phyloP scores from a whole-genome alignment of 495 filamentous ascomycete species.

The Parathielavia hyrcaniae region DNA sequence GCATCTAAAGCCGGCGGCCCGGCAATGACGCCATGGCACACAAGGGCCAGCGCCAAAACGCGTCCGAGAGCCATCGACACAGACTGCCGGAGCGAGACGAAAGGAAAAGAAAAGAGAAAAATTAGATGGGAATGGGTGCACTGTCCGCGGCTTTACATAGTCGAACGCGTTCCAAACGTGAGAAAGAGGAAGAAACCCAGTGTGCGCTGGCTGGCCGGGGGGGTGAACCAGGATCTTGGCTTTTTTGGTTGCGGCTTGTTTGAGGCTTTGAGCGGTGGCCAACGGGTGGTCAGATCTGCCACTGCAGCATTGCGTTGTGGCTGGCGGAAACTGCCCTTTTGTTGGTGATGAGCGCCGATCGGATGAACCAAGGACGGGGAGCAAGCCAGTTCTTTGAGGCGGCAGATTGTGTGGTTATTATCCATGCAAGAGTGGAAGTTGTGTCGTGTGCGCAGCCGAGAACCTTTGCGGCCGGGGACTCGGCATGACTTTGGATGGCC shows the following conservation, averaged over 20 bases:
- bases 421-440: not conserved
- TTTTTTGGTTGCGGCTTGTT: conserved; percentile 8
- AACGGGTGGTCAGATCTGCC: conserved; percentile 14
- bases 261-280: conserved; percentile 21
- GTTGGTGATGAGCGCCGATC: not conserved
- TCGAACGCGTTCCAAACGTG: not conserved
- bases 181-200: conserved; percentile 3
- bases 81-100: not conserved
- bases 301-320: conserved; percentile 18
- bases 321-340: not conserved
- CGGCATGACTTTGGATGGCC: not conserved
- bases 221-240: conserved; percentile 18
- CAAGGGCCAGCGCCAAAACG: conserved; percentile 25
- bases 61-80: conserved; percentile 22
- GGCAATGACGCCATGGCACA: conserved; percentile 37
- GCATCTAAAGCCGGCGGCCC: conserved; percentile 15
- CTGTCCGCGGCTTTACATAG: conserved; percentile 14
- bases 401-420: too few relatives aligned
- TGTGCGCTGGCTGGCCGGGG: conserved; percentile 2
- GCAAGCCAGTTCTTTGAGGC: not conserved
- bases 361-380: not conserved
- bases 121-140: not conserved
- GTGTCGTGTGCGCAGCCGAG: not conserved
- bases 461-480: not conserved
- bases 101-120: not conserved